Evolutionary conservation across 2,329 filamentous ascomycete species (phyloP).

Genomic region (Verticillium klebahnii): DNA sequence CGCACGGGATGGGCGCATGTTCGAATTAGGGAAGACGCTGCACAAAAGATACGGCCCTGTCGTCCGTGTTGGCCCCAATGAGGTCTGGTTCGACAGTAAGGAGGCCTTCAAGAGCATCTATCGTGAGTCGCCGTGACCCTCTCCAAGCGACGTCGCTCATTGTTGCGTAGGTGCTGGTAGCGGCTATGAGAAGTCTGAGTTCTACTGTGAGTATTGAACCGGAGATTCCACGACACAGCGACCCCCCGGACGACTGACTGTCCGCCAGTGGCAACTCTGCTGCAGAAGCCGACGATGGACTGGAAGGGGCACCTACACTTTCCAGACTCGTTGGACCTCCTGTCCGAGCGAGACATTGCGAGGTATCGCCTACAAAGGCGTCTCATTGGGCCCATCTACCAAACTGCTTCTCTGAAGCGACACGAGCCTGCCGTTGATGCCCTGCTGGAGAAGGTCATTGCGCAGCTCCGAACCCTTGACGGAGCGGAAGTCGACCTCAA

Average conservation of each 20-base stretch:
- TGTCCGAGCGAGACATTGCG: conserved; percentile 41
- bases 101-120: conserved; percentile 46
- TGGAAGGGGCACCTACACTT: conserved; percentile 29
- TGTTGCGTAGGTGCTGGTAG: conserved; percentile 33
- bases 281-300: conserved; percentile 37
- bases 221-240: no score
- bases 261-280: conserved; percentile 36
- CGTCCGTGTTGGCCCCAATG: conserved; percentile 49
- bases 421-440: conserved; percentile 35
- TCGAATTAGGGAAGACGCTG: conserved; percentile 34
- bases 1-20: conserved; percentile 36
- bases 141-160: background rate
- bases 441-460: conserved; percentile 30
- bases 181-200: conserved; percentile 47
- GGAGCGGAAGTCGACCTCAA: conserved; percentile 41
- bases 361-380: conserved; percentile 45
- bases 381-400: conserved; percentile 44
- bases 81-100: conserved; percentile 46
- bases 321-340: conserved; percentile 42
- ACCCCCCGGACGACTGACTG: background rate
- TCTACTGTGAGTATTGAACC: conserved; percentile 36
- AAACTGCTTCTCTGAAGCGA: conserved; percentile 34
- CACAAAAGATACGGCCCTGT: conserved; percentile 42
- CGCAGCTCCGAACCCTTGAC: conserved; percentile 28
- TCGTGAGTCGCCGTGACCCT: conserved; percentile 23